Conservation (phyloP, 140 eudicot species). For the Oenanthe javanica region DNA sequence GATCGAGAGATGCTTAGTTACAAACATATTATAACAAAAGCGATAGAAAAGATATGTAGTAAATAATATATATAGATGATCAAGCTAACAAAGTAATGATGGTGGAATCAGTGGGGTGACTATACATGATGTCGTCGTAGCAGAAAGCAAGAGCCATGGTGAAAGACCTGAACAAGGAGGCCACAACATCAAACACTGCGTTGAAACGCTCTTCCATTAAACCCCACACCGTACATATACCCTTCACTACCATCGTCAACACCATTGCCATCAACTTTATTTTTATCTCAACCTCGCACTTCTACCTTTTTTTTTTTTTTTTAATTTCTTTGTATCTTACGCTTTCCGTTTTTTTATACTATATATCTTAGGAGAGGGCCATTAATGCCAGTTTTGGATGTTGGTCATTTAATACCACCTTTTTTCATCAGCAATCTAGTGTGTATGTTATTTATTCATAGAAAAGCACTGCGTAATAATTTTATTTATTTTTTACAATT, state of each 20-base stretch:
- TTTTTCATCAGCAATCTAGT: neutral
- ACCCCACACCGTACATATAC: constrained; percentile 21
- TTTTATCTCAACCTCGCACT: neutral
- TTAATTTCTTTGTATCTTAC: neutral
- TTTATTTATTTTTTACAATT: neutral
- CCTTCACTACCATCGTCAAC: constrained; percentile 12
- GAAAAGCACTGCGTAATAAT: neutral
- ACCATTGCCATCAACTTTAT: neutral
- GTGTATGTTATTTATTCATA: neutral
- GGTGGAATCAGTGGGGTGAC: neutral
- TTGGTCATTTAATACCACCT: neutral
- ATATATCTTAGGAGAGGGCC: neutral
- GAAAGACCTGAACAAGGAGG: constrained; percentile 19
- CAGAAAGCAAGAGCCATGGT: constrained; percentile 21
- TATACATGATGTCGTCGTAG: constrained; percentile 8
- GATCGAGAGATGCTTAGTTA: too few species aligned
- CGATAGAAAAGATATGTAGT: too few species aligned
- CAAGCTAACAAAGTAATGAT: neutral
- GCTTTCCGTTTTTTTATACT: neutral
- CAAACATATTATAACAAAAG: too few species aligned
- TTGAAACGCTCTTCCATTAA: constrained; percentile 29
- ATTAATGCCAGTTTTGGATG: constrained; percentile 11
- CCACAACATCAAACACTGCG: constrained; percentile 15
- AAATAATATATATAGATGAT: neutral
- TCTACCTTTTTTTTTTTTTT: neutral